phyloP scores from a whole-genome alignment of 805 yeast genomes.

The Debaryomyces tyrocola region DNA sequence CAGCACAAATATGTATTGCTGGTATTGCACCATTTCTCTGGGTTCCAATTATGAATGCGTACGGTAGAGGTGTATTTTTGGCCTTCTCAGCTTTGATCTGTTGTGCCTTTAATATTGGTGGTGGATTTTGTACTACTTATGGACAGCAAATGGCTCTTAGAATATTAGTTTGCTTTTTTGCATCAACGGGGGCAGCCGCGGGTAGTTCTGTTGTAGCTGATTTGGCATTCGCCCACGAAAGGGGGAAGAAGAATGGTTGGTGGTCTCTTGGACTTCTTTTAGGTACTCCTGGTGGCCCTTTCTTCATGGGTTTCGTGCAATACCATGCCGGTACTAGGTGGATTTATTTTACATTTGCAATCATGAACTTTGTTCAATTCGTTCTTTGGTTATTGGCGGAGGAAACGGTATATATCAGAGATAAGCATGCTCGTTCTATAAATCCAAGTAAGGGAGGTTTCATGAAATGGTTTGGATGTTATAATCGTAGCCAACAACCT shows the following conservation, averaged over 20 bases:
- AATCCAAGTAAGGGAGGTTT: no score
- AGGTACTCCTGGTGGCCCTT: conserved; percentile 16
- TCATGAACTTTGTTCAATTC: conserved; percentile 13
- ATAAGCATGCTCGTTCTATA: not conserved
- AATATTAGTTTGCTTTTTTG: conserved; percentile 9
- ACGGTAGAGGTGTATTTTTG: conserved; percentile 6
- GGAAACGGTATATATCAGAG: conserved; percentile 10
- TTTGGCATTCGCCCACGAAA: conserved; percentile 11
- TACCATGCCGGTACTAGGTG: conserved; percentile 10
- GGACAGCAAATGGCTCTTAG: conserved; percentile 11
- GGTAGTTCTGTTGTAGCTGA: conserved; percentile 14
- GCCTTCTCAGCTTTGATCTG: conserved; percentile 2
- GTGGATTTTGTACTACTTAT: conserved; percentile 9
- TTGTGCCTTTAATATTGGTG: conserved; percentile 6
- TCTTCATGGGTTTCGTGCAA: conserved; percentile 12
- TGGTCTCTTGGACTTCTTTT: conserved; percentile 13
- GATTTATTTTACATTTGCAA: conserved; percentile 12
- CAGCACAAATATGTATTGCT: conserved; percentile 9
- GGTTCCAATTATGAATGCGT: conserved; percentile 11
- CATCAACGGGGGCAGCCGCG: conserved; percentile 12
- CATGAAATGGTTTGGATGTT: no score
- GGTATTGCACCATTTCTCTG: conserved; percentile 10
- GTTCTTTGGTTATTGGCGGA: conserved; percentile 8
- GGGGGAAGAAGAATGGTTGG: conserved; percentile 15
- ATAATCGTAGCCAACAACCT: not conserved